Evolutionary conservation across 768 basidiomycete genomes (phyloP).

Genomic region (Tremella fuciformis): DNA sequence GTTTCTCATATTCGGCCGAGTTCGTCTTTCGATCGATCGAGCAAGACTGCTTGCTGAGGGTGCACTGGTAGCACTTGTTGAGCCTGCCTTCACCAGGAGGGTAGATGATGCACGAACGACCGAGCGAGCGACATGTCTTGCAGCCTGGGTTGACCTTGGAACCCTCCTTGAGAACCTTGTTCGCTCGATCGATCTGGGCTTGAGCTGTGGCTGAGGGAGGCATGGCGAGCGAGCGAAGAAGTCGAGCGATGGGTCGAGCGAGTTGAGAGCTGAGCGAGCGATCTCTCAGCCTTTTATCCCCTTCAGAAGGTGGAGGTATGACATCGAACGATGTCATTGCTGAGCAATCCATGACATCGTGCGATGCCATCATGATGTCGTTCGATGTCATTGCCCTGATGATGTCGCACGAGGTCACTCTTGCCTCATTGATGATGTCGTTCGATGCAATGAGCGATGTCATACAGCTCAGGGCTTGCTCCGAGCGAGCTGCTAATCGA

Average conservation of each 20-base stretch:
- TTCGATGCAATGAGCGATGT: slow-evolving; percentile 3
- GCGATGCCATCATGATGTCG: no score
- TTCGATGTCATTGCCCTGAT: no score
- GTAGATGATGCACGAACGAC: background rate
- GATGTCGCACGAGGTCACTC: no score
- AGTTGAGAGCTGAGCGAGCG: no score
- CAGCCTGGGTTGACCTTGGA: background rate
- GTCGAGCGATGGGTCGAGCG: no score
- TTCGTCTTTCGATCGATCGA: background rate
- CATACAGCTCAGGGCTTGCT: slow-evolving; percentile 4
- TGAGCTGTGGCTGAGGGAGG: slow-evolving; percentile 1
- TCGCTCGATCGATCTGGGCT: slow-evolving; percentile 5
- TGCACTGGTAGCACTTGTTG: background rate
- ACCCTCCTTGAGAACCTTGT: background rate
- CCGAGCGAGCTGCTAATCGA: background rate
- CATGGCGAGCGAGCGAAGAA: background rate
- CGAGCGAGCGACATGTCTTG: background rate
- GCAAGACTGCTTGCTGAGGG: slow-evolving; percentile 1
- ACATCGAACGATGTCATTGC: no score
- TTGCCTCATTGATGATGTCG: slow-evolving; percentile 3
- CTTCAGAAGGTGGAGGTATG: no score
- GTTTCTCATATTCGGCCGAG: no score
- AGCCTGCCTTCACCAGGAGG: slow-evolving; percentile 1
- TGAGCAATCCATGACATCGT: no score
- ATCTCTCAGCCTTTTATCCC: no score